phyloP scores from a whole-genome alignment of 106 monocot genomes.

The Acorus gramineus region DNA sequence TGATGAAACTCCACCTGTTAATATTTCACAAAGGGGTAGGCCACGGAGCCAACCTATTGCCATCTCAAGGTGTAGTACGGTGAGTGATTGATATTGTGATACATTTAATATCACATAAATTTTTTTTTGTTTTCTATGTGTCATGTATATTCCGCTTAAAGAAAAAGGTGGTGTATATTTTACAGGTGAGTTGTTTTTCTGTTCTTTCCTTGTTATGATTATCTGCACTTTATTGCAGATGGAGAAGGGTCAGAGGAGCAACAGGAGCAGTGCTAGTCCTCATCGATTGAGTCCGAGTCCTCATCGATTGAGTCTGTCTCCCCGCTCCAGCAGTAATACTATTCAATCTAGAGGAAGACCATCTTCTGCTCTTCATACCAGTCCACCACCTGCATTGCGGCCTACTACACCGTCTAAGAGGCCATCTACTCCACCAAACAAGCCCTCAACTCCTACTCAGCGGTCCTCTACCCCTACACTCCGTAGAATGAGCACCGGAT shows the following conservation, averaged over 20 bases:
- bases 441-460: constrained; percentile 34
- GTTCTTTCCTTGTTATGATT: neutral
- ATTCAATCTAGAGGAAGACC: constrained; percentile 37
- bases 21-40: neutral
- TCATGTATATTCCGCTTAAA: too few species aligned
- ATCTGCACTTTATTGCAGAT: constrained; percentile 25
- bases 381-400: constrained; percentile 29
- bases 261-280: constrained; percentile 73
- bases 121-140: neutral
- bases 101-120: neutral
- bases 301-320: constrained; percentile 42
- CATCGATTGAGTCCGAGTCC: constrained; percentile 36
- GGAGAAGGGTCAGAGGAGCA: constrained; percentile 39
- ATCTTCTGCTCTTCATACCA: constrained; percentile 53
- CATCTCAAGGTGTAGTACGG: neutral
- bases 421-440: constrained; percentile 48
- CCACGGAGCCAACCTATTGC: neutral
- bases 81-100: neutral
- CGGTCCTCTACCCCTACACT: constrained; percentile 65
- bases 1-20: neutral
- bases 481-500: constrained; percentile 47
- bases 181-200: neutral
- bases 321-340: constrained; percentile 37
- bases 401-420: constrained; percentile 50
- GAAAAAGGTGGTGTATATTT: neutral